phyloP scores from a whole-genome alignment of 1,139 yeast species.

The Zygosaccharomyces pseudobailii region DNA sequence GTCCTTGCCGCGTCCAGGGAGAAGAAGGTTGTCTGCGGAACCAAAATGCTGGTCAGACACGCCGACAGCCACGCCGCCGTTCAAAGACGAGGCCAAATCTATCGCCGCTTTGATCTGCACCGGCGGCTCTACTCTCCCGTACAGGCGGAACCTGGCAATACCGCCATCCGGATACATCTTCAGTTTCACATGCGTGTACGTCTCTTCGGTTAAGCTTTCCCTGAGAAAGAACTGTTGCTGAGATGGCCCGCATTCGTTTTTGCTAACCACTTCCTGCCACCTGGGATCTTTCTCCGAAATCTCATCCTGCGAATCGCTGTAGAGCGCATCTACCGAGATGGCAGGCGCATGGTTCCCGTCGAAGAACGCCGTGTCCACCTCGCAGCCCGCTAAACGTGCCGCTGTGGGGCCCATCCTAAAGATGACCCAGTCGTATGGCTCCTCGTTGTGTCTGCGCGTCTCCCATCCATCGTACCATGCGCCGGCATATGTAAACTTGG shows the following conservation, averaged over 20 bases:
- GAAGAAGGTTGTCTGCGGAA: constrained; percentile 75
- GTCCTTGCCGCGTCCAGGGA: constrained; percentile 92
- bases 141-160: constrained; percentile 86
- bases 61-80: constrained; percentile 83
- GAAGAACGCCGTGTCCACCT: constrained; percentile 88
- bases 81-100: constrained; percentile 76
- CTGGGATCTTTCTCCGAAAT: constrained; percentile 34
- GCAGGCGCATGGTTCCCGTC: constrained; percentile 93
- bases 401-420: constrained; percentile 78
- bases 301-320: constrained; percentile 25
- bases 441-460: constrained; percentile 84
- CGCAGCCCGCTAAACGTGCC: constrained; percentile 75
- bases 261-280: constrained; percentile 72
- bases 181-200: constrained; percentile 74
- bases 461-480: constrained; percentile 99
- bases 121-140: constrained; percentile 69
- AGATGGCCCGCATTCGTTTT: constrained; percentile 80
- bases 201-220: constrained; percentile 48
- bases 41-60: constrained; percentile 93
- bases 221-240: constrained; percentile 79
- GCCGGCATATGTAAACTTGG: constrained; percentile 75
- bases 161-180: constrained; percentile 98
- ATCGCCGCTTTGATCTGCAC: constrained; percentile 25
- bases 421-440: constrained; percentile 81
- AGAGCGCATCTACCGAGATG: constrained; percentile 77